phyloP scores from a whole-genome alignment of 257 asterid genomes.

The Nicotiana noctiflora region DNA sequence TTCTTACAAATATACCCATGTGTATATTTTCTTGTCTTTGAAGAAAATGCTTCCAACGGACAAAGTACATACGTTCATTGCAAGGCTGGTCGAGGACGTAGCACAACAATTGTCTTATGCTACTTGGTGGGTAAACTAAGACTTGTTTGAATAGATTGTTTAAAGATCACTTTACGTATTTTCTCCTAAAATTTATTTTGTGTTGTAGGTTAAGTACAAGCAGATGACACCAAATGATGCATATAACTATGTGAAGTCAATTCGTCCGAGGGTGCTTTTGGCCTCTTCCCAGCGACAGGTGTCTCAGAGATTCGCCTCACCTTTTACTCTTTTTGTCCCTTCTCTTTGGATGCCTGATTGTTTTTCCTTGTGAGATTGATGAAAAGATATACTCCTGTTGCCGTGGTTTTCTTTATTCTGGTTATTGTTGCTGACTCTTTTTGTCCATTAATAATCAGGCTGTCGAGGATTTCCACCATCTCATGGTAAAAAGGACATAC shows the following conservation, averaged over 20 bases:
- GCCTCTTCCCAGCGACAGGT: slow-evolving; percentile 61
- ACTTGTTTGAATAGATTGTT: slow-evolving; percentile 3
- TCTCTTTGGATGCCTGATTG: not conserved
- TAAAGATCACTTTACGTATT: not conserved
- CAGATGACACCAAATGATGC: slow-evolving; percentile 59
- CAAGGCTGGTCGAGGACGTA: slow-evolving; percentile 52
- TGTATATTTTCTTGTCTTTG: not conserved
- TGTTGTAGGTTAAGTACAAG: slow-evolving; percentile 45
- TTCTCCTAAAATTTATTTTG: not conserved
- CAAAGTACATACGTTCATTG: slow-evolving; percentile 40
- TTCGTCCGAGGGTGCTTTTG: slow-evolving; percentile 55
- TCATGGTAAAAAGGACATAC: slow-evolving; percentile 15
- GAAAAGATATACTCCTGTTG: not conserved
- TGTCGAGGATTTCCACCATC: slow-evolving; percentile 39
- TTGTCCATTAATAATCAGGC: slow-evolving; percentile 28
- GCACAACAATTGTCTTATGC: slow-evolving; percentile 46
- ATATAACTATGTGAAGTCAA: slow-evolving; percentile 53
- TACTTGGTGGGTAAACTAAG: slow-evolving; percentile 29
- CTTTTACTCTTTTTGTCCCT: not conserved
- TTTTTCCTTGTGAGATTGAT: not conserved
- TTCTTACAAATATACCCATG: too few relatives aligned
- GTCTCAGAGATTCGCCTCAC: not conserved
- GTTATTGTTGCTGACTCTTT: not conserved
- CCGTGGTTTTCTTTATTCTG: not conserved
- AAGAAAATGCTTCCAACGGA: slow-evolving; percentile 34